Base-by-base conservation (phyloP, 1,139 yeast genomes). In the Geotrichum fermentans region DNA sequence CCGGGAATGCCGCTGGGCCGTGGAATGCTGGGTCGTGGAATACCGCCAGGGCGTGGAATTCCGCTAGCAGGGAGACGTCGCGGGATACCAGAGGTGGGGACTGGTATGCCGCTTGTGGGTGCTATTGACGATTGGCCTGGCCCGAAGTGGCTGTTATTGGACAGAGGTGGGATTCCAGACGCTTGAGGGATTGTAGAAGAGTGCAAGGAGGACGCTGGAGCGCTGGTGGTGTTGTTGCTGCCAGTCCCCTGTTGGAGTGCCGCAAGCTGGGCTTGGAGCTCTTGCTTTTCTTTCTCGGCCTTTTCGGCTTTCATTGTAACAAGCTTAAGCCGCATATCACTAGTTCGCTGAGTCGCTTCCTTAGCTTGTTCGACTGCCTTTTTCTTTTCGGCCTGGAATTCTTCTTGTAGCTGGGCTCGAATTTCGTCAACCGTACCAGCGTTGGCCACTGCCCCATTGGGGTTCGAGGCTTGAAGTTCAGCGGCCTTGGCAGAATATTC, bases 271-370 rank as follows among this genome's bases (percentile, higher is more conserved):
- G 50, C 47, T 18, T 48, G 39, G 33, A 71, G 57, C 16, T 60
- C 63, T 39, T 60, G 53, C 48, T 64, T 65, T 45, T 63, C 65
- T 41, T 60, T 62, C 21, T 63, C 66, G n/a, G 65, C 58, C 54
- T 64, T 65, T 16, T 65, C 65, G 16, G 67, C 53, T 33, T 62
- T 56, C 43, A 39, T 38, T 40, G 63, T 61, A 24, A 69, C 47
- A 41, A 70, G 55, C 47, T 59, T 64, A 17, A 60, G 58, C 43
- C 71, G 63, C 66, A 71, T 64, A n/a, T 61, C 60, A 30, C 59
- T 51, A 47, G 63, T 63, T 39, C 56, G 58, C 33, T 56, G 53
- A 3, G 56, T 52, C n/a, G 56, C 49, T 13, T 54, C 60, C 38
- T 56, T 52, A 34, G 61, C 58, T 17, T 51, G 46, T 3, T 50